These are phyloP conservation scores for Tetrapisispora pingtungensis DNA, from an alignment of 805 yeast genomes.

Conservation along the genomic window DNA sequence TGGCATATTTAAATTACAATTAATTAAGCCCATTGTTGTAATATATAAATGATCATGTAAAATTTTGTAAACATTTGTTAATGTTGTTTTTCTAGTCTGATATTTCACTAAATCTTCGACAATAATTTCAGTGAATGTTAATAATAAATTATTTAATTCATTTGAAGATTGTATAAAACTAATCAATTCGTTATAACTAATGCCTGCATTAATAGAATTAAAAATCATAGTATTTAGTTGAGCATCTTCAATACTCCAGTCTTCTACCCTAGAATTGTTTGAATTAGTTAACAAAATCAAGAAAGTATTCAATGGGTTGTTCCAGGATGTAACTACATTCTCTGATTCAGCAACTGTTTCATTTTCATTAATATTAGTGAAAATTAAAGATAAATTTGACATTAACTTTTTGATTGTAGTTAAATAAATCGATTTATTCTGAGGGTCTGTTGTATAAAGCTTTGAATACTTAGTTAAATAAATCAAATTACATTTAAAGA, in stretches of 20 bases:
- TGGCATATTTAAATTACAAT: constrained; percentile 14
- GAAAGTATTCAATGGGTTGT: constrained; percentile 27
- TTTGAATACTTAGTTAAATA: constrained; percentile 15
- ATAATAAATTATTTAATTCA: constrained; percentile 16
- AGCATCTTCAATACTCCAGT: constrained; percentile 13
- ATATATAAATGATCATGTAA: constrained; percentile 27
- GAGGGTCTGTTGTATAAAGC: constrained; percentile 12
- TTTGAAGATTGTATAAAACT: constrained; percentile 16
- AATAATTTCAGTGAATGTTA: constrained; percentile 25
- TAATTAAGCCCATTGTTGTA: constrained; percentile 25
- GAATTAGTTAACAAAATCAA: constrained; percentile 12
- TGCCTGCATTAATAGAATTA: constrained; percentile 9
- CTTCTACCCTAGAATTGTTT: constrained; percentile 3
- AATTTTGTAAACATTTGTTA: constrained; percentile 22
- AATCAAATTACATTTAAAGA: constrained; percentile 20
- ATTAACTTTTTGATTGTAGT: constrained; percentile 26
- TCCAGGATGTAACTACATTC: constrained; percentile 16
- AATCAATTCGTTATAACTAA: constrained; percentile 19
- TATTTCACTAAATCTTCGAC: constrained; percentile 28
- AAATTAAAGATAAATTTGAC: constrained; percentile 28
- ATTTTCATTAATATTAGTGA: constrained; percentile 10
- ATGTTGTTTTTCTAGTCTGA: constrained; percentile 20
- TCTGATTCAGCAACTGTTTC: constrained; percentile 1
- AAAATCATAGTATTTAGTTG: constrained; percentile 7
- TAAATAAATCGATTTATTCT: constrained; percentile 7